A percentile compares a stretch with the other conserved stretches of the same genome.
These are phyloP conservation scores for Stropharia rugosoannulata DNA, from an alignment of 768 basidiomycete genomes.

Conservation along the genomic window DNA sequence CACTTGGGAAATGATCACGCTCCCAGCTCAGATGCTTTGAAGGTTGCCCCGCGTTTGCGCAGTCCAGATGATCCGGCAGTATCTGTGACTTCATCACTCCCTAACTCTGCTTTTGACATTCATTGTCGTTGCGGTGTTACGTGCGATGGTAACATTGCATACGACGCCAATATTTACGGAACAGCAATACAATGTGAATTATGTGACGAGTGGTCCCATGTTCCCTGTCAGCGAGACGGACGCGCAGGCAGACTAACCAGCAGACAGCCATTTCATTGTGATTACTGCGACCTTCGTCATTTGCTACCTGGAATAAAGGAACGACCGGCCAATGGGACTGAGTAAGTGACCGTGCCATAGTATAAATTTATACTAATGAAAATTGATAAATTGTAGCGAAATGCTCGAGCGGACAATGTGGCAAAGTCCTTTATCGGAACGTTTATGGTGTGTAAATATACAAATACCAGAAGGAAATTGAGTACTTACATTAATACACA, in stretches of 20 bases:
- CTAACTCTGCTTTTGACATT: constrained; percentile 8
- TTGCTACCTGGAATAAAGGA: not conserved
- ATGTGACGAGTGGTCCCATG: constrained; percentile 12
- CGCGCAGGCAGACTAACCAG: not conserved
- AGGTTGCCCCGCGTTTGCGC: too few relatives aligned
- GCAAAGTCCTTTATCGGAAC: not conserved
- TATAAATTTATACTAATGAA: too few relatives aligned
- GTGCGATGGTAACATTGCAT: constrained; percentile 15
- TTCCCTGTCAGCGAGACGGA: constrained; percentile 5
- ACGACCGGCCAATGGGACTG: too few relatives aligned
- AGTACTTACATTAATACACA: not conserved
- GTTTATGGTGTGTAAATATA: not conserved
- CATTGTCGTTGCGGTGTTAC: constrained; percentile 12
- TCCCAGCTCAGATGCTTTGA: too few relatives aligned
- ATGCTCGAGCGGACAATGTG: not conserved
- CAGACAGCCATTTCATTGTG: constrained; percentile 8
- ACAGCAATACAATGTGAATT: constrained; percentile 9
- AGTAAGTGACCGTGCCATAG: too few relatives aligned
- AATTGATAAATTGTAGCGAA: not conserved
- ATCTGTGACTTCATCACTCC: not conserved
- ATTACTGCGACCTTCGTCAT: constrained; percentile 4
- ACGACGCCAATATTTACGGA: constrained; percentile 2
- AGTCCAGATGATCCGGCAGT: too few relatives aligned
- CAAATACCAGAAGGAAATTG: too few relatives aligned
- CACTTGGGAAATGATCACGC: too few relatives aligned